Evolutionary conservation across 1,284 basidiomycete genomes (phyloP), one percentile per base, ranked within the genome.

Genomic region (Leccinum pachyderme): DNA sequence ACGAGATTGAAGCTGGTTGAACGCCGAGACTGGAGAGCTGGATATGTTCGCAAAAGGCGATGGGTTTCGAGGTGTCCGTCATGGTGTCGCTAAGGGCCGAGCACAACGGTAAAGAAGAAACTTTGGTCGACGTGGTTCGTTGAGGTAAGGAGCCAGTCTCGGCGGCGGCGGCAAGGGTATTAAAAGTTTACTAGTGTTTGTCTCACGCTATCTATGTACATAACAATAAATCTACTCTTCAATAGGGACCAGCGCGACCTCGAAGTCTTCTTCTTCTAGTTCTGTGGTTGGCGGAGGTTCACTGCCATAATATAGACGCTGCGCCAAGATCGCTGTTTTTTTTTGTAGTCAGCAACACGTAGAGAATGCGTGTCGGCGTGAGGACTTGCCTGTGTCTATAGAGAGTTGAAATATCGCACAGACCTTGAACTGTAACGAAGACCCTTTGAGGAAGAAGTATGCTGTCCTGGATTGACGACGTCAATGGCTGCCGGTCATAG

Each of bases 1-100:
- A 99, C 35, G 93, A 95, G 71, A 99, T 99, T 61, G 93, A 96
- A 59, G 91, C 87, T 52, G 96, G 95, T 75, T 98, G 94, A 63
- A 99, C 84, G 64, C 95, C 96, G 63, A 99, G 80, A 72, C 93
- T 94, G 32, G 95, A 95, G 70, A 99, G 90, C 80, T 99, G 93
- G 32, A 93, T 76, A 69, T 92, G 90, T 73, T 93, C 90, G 76
- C 87, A 89, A 71, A 91, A 91, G 37, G 87, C 79, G 67, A 91
- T 91, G 49, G 88, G 88, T 78, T 89, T 90, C 62, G 84, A 73
- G 55, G 59, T 67, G 65, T 81, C 75, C 46, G 72, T 64, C 78
- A 79, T 80, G 44, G 48, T 44, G 52, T 70, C 60, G 64, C 55
- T 49, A 35, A 60, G 33, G 35, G 51, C 59, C 63, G 57, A 44